Evolutionary conservation across 768 basidiomycete species (phyloP), one percentile per base, ranked within the genome.

Genomic region (Chiua virens): DNA sequence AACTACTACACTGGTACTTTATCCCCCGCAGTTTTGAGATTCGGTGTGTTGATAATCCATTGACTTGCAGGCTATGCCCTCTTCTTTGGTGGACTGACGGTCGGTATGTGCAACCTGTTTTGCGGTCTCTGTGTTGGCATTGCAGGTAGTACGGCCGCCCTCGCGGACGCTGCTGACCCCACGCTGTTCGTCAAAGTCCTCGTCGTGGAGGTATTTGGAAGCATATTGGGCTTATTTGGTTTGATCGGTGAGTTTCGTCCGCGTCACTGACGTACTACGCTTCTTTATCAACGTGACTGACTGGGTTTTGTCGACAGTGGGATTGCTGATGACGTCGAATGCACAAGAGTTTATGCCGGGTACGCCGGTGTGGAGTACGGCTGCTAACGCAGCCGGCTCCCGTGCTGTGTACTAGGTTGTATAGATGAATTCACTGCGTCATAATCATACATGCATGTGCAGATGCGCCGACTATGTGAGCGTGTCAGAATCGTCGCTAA

Each of bases 41-140:
- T 37, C 22, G 48, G 14, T 20, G 13, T n/a, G 13, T 21, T 27
- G 17, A 57, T n/a, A 18, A 17, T 6, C 2, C 17, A 2, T 23
- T 20, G 15, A 21, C 8, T 28, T 15, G 7, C 13, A 92, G 92
- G 93, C 6, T 98, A 82, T 62, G 87, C 96, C 3, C 79, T 98
- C 45, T 98, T 99, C 79, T 98, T 95, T 87, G 95, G 94, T 21
- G 97, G 97, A 27, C 73, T 98, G 30, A 94, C 93, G 3, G 95
- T 96, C 25, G 97, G 97, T 15, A 66, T 84, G 5, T 98, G 96
- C 73, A 98, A 98, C 71, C 80, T 98, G 22, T 79, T 99, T 20
- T 98, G 97, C 54, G 97, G 97, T 54, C 72, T 98, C 51, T 90
- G 86, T 14, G 97, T 99, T 42, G 96, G 97, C 35, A 81, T 98